These are phyloP conservation scores for Kitagawia praeruptora DNA, from an alignment of 129 eudicot genomes.

Conservation along the genomic window DNA sequence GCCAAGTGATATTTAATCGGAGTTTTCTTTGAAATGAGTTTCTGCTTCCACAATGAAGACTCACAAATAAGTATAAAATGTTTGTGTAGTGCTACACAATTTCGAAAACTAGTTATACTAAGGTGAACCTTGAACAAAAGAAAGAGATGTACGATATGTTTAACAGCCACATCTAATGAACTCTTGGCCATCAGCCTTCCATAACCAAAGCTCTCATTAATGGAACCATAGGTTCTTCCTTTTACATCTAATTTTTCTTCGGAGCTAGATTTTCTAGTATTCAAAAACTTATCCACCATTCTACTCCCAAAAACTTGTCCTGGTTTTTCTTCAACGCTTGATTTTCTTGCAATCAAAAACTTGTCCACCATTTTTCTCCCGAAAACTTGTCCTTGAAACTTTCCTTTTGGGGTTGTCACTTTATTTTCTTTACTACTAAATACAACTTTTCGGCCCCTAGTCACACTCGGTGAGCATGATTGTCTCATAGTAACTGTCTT, in stretches of 20 bases:
- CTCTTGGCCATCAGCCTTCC: constrained; percentile 52
- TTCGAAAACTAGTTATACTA: background rate
- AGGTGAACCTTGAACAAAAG: background rate
- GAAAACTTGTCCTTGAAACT: constrained; percentile 27
- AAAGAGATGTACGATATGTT: constrained; percentile 31
- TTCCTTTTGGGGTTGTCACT: constrained; percentile 21
- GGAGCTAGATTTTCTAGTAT: constrained; percentile 36
- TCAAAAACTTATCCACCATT: constrained; percentile 72
- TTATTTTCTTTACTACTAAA: constrained; percentile 18
- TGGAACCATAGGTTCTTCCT: constrained; percentile 27
- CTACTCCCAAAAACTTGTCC: constrained; percentile 55
- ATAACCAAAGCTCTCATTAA: constrained; percentile 51
- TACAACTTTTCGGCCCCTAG: constrained; percentile 46
- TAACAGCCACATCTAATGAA: constrained; percentile 38
- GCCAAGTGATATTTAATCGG: no score
- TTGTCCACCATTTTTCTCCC: constrained; percentile 80
- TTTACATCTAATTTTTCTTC: constrained; percentile 33
- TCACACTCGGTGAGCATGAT: constrained; percentile 61
- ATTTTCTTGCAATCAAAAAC: constrained; percentile 58
- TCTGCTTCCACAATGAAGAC: no score
- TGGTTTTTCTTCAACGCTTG: constrained; percentile 29
- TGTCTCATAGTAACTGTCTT: constrained; percentile 33
- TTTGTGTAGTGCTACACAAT: background rate
- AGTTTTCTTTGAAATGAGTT: no score
- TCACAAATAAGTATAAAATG: background rate